Evolutionary conservation across 495 filamentous ascomycete species (phyloP), one percentile per base, ranked within the genome.

Genomic region (Trichoderma gamsii): DNA sequence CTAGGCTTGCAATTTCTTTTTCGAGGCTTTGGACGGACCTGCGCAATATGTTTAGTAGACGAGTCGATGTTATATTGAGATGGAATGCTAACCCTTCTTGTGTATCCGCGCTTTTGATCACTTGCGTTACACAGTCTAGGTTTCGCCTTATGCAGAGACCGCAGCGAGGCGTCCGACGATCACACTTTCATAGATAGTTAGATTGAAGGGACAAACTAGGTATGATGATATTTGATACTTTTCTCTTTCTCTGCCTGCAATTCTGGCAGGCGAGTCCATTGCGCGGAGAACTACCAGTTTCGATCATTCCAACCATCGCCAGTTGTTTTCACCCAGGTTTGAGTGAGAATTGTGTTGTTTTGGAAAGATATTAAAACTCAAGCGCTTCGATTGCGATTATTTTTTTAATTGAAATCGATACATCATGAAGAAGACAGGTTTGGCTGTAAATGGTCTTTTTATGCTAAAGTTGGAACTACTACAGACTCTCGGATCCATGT

Each of bases 251-350:
- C n/a, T 56, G 51, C 4, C 51, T 21, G 51, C 51, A 56, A 25
- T 56, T 56, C 51, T 25, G 51, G 51, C 51, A 56, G 51, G 51
- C 51, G n/a, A 56, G 51, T 11, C 51, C 51, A 56, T n/a, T 25
- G 51, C 51, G 51, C n/a, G 49, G 49, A 52, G 49, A 52, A 15
- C 49, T 18, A 16, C 16, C 21, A n/a, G 0, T 56, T 56, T 25
- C 51, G 9, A 2, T n/a, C 16, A 2, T 2, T 23, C n/a, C 51
- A 11, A n/a, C 25, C 51, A 56, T 56, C 21, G 16, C 9, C 21
- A 18, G 12, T 18, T 12, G 18, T 4, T 46, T 18, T 35, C 6
- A 6, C 32, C 35, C 4, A 38, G 7, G 8, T 38, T 2, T 5
- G 35, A 9, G 35, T 6, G 35, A 38, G 3, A 38, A 38, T 38